A percentile compares a stretch with the other conserved stretches of the same genome.
Evolutionary conservation across 2,329 filamentous ascomycete species (phyloP).

Genomic region (Ramichloridium luteum): DNA sequence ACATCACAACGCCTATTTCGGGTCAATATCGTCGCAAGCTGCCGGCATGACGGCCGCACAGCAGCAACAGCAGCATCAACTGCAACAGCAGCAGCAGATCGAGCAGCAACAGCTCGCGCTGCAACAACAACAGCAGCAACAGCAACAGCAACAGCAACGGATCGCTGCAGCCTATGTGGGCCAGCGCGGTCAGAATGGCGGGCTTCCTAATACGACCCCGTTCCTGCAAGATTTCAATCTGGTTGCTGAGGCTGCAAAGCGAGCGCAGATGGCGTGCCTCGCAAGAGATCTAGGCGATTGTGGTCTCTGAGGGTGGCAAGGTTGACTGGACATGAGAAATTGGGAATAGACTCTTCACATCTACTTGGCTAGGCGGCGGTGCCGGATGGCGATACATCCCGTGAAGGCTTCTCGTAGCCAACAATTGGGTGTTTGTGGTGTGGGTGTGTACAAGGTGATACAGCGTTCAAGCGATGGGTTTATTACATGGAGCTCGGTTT

Average conservation of each 20-base stretch:
- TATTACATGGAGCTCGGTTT: too few relatives aligned
- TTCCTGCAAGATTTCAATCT: constrained; percentile 75
- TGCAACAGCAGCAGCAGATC: constrained; percentile 19
- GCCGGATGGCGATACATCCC: too few relatives aligned
- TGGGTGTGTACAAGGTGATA: too few relatives aligned
- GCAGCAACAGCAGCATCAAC: constrained; percentile 7
- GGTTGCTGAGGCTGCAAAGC: constrained; percentile 82
- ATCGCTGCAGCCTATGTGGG: constrained; percentile 15
- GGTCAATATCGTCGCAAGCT: constrained; percentile 19
- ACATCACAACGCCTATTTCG: constrained; percentile 22
- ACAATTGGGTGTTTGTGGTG: too few relatives aligned
- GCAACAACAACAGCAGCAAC: constrained; percentile 22
- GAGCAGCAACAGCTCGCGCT: constrained; percentile 6
- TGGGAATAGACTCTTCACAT: too few relatives aligned
- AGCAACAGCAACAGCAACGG: constrained; percentile 18
- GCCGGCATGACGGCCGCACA: background rate
- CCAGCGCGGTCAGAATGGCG: constrained; percentile 21
- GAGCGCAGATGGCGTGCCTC: constrained; percentile 80
- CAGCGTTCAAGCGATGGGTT: too few relatives aligned
- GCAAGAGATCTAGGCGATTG: constrained; percentile 74
- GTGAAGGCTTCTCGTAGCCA: too few relatives aligned
- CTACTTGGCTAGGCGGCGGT: too few relatives aligned
- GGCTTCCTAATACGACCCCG: constrained; percentile 37
- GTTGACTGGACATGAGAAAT: background rate
- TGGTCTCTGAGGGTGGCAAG: constrained; percentile 26